Conservation (phyloP, 495 filamentous ascomycete genomes). For the Tuber microsphaerosporum region DNA sequence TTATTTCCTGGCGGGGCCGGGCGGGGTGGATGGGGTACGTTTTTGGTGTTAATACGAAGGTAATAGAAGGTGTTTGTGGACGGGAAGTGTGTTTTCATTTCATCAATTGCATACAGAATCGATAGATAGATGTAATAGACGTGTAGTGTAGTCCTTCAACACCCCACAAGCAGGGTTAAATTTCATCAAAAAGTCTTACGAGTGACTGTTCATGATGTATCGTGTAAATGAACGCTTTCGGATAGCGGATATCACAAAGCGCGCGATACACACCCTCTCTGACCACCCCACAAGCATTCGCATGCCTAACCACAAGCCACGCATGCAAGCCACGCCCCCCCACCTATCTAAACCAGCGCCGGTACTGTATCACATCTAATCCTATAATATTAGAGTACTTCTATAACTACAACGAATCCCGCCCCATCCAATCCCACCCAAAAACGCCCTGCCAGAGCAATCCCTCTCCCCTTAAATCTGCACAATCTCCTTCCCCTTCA, state of each 20-base stretch:
- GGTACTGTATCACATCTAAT: neutral
- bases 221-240: neutral
- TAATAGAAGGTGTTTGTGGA: neutral
- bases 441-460: neutral
- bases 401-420: neutral
- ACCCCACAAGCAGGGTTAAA: no score
- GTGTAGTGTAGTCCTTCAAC: no score
- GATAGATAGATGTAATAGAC: no score
- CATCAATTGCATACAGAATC: neutral
- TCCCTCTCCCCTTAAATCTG: slow-evolving; percentile 55
- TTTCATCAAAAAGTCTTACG: no score
- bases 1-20: neutral
- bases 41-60: neutral
- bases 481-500: slow-evolving; percentile 74
- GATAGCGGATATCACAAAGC: no score
- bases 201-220: neutral
- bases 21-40: neutral
- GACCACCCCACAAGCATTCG: neutral
- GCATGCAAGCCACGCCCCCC: no score
- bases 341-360: neutral
- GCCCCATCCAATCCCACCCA: neutral
- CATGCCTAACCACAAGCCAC: neutral
- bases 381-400: neutral
- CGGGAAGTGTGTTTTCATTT: neutral
- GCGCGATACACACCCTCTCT: neutral